These are phyloP conservation scores for Paramecium tetraurelia DNA, from an alignment of 73 alveolate species.

Conservation along the genomic window DNA sequence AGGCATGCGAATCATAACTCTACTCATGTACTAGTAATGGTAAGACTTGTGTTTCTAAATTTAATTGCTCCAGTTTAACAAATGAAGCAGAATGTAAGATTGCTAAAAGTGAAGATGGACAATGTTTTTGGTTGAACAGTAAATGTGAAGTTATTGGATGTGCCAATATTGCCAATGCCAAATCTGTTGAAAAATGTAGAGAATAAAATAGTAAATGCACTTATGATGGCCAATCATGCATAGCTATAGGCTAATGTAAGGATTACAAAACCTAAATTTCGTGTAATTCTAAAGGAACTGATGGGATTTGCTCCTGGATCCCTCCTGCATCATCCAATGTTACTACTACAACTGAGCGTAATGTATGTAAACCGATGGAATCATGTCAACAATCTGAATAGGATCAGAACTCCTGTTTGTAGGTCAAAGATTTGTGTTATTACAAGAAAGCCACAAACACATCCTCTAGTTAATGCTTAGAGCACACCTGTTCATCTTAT, in stretches of 20 bases:
- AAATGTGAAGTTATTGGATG: not conserved
- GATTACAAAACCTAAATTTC: not conserved
- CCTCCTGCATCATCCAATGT: not conserved
- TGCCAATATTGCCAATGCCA: not conserved
- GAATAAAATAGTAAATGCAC: not conserved
- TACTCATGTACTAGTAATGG: not conserved
- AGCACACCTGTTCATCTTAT: not conserved
- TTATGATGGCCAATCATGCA: not conserved
- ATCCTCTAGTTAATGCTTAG: not conserved
- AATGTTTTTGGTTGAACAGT: not conserved
- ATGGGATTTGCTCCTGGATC: not conserved
- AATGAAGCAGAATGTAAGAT: not conserved
- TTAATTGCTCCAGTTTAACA: not conserved
- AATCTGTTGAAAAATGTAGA: not conserved
- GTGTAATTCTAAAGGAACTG: conserved; percentile 20
- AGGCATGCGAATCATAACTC: not conserved
- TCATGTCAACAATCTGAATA: not conserved
- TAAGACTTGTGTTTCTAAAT: not conserved
- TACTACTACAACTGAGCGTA: not conserved
- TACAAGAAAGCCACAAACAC: not conserved
- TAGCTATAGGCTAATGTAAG: not conserved
- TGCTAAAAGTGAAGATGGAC: not conserved
- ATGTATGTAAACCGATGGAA: not conserved
- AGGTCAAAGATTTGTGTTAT: not conserved
- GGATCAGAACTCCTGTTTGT: not conserved